Evolutionary conservation across 2,329 filamentous ascomycete genomes (phyloP).

Genomic region (Simplicillium aogashimaense): DNA sequence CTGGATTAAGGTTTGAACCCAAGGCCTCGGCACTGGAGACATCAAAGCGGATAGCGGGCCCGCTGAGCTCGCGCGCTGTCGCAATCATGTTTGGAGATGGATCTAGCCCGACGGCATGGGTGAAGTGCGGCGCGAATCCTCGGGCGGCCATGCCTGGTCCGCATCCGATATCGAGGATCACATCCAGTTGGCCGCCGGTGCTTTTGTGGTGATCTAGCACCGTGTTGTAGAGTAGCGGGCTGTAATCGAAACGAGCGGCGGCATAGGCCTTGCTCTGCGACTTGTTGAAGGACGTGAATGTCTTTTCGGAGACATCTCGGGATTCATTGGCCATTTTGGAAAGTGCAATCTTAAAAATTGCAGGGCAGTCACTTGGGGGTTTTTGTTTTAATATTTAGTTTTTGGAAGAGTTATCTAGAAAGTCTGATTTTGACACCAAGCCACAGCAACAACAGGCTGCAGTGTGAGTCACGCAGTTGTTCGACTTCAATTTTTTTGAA

Average conservation of each 20-base stretch:
- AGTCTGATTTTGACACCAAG: no score
- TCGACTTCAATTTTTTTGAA: no score
- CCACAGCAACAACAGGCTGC: no score
- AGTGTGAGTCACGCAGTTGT: no score
- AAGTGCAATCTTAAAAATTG: no score
- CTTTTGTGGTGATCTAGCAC: slow-evolving; percentile 36
- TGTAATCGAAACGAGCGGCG: slow-evolving; percentile 29
- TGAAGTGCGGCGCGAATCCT: slow-evolving; percentile 34
- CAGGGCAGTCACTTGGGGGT: no score
- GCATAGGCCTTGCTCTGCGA: slow-evolving; percentile 34
- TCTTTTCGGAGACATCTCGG: neutral
- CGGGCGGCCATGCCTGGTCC: slow-evolving; percentile 41
- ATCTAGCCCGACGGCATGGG: slow-evolving; percentile 37
- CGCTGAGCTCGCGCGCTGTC: slow-evolving; percentile 19
- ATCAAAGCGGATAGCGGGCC: slow-evolving; percentile 27
- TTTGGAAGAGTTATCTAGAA: no score
- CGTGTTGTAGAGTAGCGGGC: slow-evolving; percentile 31
- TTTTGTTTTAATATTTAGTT: no score
- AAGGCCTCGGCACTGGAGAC: slow-evolving; percentile 34
- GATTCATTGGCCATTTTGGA: no score
- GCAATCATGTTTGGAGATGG: slow-evolving; percentile 42
- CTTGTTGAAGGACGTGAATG: slow-evolving; percentile 12
- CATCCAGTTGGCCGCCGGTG: slow-evolving; percentile 30
- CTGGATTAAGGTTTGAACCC: slow-evolving; percentile 16
- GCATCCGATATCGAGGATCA: slow-evolving; percentile 44